A percentile compares a stretch with the other conserved stretches of the same genome.
Conservation (phyloP, 345 rosid species). For the Camelina laxa region DNA sequence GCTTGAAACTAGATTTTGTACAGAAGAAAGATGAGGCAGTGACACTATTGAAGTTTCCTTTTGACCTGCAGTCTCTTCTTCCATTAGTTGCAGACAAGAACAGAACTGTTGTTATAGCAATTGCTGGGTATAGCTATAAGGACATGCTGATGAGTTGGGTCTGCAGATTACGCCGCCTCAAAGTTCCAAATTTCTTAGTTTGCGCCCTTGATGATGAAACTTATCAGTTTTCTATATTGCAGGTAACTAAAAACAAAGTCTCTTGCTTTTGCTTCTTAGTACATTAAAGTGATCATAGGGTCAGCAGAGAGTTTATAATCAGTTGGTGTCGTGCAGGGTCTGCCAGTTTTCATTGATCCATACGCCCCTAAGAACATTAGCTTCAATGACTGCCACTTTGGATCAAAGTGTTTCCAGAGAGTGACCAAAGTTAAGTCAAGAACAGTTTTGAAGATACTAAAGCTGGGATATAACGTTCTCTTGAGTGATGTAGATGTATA, state of each 20-base stretch:
- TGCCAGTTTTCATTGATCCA: slow-evolving; percentile 83
- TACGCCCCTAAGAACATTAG: slow-evolving; percentile 76
- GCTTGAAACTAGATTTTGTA: slow-evolving; percentile 43
- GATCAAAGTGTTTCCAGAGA: slow-evolving; percentile 88
- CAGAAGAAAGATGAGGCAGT: slow-evolving; percentile 45
- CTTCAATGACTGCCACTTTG: slow-evolving; percentile 90
- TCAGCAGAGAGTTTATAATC: slow-evolving; percentile 11
- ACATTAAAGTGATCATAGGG: not conserved
- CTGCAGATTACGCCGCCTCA: slow-evolving; percentile 80
- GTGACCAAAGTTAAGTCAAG: slow-evolving; percentile 95
- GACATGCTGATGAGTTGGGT: slow-evolving; percentile 99
- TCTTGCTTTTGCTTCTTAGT: slow-evolving; percentile 7
- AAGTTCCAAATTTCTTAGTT: slow-evolving; percentile 71
- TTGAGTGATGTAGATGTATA: slow-evolving; percentile 88
- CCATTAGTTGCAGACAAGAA: slow-evolving; percentile 65
- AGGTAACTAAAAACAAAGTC: slow-evolving; percentile 53
- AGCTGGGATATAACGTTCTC: slow-evolving; percentile 87
- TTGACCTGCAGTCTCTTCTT: slow-evolving; percentile 74
- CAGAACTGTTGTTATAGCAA: slow-evolving; percentile 70
- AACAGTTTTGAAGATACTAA: slow-evolving; percentile 75
- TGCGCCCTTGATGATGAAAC: slow-evolving; percentile 92
- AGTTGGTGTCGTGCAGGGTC: slow-evolving; percentile 56
- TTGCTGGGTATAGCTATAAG: slow-evolving; percentile 91
- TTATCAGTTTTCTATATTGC: slow-evolving; percentile 68
- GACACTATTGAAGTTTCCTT: slow-evolving; percentile 49